phyloP scores from a whole-genome alignment of 768 basidiomycete species.

The Pisolithus sp. region DNA sequence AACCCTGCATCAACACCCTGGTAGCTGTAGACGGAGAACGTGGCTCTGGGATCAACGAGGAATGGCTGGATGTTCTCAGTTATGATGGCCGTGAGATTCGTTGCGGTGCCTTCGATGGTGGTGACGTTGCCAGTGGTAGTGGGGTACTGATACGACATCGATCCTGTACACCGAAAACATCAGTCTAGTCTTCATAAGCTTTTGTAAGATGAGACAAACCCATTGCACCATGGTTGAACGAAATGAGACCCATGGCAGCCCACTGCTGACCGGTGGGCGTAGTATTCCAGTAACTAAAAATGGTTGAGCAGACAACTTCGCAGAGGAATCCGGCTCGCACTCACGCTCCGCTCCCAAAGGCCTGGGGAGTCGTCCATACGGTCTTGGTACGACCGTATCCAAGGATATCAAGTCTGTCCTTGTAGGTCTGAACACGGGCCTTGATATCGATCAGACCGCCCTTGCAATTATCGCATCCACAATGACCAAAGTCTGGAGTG shows the following conservation, averaged over 20 bases:
- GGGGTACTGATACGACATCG: conserved; percentile 24
- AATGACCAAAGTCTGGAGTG: conserved; percentile 61
- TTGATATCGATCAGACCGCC: conserved; percentile 62
- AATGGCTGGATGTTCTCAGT: conserved; percentile 13
- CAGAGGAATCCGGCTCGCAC: not conserved
- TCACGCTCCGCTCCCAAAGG: conserved; percentile 50
- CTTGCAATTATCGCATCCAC: conserved; percentile 66
- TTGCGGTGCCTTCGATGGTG: conserved; percentile 20
- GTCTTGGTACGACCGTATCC: conserved; percentile 62
- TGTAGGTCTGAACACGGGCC: conserved; percentile 58
- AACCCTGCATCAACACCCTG: conserved; percentile 19
- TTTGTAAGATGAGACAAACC: conserved; percentile 4
- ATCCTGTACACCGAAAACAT: conserved; percentile 12
- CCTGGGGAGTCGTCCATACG: conserved; percentile 77
- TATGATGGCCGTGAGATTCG: conserved; percentile 3
- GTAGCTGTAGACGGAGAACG: conserved; percentile 4
- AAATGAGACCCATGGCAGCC: conserved; percentile 18
- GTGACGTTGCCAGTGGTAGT: conserved; percentile 13
- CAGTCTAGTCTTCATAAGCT: not conserved
- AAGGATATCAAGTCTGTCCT: conserved; percentile 48
- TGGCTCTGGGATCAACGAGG: conserved; percentile 9
- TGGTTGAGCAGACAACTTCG: not conserved
- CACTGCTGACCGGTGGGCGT: conserved; percentile 24
- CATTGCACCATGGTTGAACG: conserved; percentile 22
- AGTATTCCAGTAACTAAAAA: conserved; percentile 23